Evolutionary conservation across 352 stramenopile genomes (phyloP).

Genomic region (Phytophthora gonapodyides): DNA sequence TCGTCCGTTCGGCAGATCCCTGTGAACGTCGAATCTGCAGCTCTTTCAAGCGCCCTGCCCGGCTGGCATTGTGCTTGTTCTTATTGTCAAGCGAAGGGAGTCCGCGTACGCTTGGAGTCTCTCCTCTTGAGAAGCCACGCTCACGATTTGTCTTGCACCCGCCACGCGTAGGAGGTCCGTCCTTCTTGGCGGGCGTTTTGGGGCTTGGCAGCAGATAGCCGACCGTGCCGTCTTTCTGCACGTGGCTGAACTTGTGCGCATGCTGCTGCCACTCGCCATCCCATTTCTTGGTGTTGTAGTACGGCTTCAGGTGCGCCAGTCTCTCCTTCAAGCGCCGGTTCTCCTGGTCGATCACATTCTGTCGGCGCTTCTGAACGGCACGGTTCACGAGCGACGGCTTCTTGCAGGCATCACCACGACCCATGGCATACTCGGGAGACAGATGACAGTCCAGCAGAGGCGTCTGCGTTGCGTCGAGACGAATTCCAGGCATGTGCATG

Average conservation of each 20-base stretch:
- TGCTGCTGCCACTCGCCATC: constrained; percentile 73
- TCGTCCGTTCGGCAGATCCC: background rate
- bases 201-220: constrained; percentile 60
- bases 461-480: constrained; percentile 65
- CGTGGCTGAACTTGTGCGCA: constrained; percentile 56
- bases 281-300: constrained; percentile 77
- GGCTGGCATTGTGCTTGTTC: constrained; percentile 17
- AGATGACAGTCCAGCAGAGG: constrained; percentile 79
- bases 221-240: constrained; percentile 70
- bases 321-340: constrained; percentile 65
- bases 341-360: constrained; percentile 64
- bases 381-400: constrained; percentile 71
- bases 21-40: constrained; percentile 11
- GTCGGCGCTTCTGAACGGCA: constrained; percentile 50
- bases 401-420: constrained; percentile 67
- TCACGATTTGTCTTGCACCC: constrained; percentile 24
- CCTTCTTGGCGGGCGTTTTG: constrained; percentile 28
- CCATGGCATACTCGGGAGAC: constrained; percentile 63
- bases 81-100: constrained; percentile 30
- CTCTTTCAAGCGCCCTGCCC: constrained; percentile 22
- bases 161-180: constrained; percentile 8
- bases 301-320: constrained; percentile 59
- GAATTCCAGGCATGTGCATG: constrained; percentile 72
- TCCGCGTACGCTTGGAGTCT: background rate
- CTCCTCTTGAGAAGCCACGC: constrained; percentile 8